Evolutionary conservation across 371 early-diverging fungal genomes (phyloP).

Genomic region (Apophysomyces variabilis): DNA sequence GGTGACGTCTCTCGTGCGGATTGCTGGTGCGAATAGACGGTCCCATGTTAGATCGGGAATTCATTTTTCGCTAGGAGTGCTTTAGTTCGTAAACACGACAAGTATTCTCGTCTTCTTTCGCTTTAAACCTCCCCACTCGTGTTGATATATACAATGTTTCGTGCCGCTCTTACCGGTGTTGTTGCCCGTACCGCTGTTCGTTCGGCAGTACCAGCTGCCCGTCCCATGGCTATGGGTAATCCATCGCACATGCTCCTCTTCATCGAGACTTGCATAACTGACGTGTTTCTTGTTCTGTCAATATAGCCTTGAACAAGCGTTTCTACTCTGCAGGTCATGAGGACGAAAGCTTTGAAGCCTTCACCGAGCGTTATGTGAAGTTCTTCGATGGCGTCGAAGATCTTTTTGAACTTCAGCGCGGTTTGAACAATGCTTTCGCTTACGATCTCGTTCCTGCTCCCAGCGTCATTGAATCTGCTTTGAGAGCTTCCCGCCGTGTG

Average conservation of each 20-base stretch:
- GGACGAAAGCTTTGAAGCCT: constrained; percentile 82
- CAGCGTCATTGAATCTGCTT: constrained; percentile 85
- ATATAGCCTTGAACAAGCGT: constrained; percentile 50
- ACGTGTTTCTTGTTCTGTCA: constrained; percentile 1
- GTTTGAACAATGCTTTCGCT: constrained; percentile 95
- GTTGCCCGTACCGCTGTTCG: constrained; percentile 45
- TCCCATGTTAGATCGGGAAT: too few species aligned
- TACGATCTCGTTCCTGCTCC: constrained; percentile 94
- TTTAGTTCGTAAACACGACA: background rate
- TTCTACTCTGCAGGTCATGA: constrained; percentile 72
- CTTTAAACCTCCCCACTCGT: constrained; percentile 41
- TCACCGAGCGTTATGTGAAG: constrained; percentile 80
- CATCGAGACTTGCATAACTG: constrained; percentile 6
- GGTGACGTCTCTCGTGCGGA: too few species aligned
- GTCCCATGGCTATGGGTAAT: constrained; percentile 39
- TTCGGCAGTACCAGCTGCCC: constrained; percentile 34
- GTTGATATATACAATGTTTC: constrained; percentile 41
- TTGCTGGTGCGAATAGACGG: too few species aligned
- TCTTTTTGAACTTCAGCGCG: constrained; percentile 96
- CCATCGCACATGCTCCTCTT: background rate
- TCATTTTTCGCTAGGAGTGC: too few species aligned
- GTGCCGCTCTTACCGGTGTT: constrained; percentile 52
- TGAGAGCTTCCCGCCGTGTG: constrained; percentile 90
- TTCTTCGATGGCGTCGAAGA: constrained; percentile 93
- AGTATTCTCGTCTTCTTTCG: constrained; percentile 21